A percentile compares a stretch with the other conserved stretches of the same genome.
Conservation (phyloP, 2,329 filamentous ascomycete species). For the Septoria linicola region DNA sequence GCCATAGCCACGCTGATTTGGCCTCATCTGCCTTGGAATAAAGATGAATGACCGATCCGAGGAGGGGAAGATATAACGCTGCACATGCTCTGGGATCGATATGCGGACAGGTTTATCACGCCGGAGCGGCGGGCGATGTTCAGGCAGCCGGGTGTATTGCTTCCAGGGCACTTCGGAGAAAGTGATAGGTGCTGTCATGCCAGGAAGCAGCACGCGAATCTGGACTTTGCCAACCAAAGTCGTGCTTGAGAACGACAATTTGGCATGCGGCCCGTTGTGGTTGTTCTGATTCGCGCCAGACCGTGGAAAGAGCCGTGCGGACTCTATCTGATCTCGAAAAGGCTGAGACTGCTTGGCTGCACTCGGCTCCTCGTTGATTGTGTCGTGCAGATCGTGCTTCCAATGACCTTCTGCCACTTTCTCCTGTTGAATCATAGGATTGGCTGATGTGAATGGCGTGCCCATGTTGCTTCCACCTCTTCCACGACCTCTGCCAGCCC, state of each 20-base stretch:
- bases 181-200: constrained; percentile 67
- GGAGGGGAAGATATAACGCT: constrained; percentile 88
- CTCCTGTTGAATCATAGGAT: constrained; percentile 42
- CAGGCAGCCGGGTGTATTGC: constrained; percentile 89
- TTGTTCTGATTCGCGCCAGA: constrained; percentile 7
- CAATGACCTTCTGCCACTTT: constrained; percentile 72
- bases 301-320: constrained; percentile 31
- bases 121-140: constrained; percentile 88
- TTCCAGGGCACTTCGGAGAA: constrained; percentile 78
- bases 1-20: constrained; percentile 78
- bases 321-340: constrained; percentile 28
- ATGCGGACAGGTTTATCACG: constrained; percentile 96
- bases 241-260: constrained; percentile 68
- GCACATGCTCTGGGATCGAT: constrained; percentile 74
- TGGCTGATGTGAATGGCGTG: constrained; percentile 53
- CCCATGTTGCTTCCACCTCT: constrained; percentile 61
- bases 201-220: constrained; percentile 75
- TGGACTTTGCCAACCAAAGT: constrained; percentile 81
- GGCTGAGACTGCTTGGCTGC: constrained; percentile 19
- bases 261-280: constrained; percentile 25
- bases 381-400: constrained; percentile 88
- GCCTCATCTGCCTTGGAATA: constrained; percentile 88
- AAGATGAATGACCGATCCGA: constrained; percentile 94
- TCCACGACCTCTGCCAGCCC: constrained; percentile 58
- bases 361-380: constrained; percentile 49